phyloP scores from a whole-genome alignment of 1,284 basidiomycete genomes.

The Termitomyces sp. region DNA sequence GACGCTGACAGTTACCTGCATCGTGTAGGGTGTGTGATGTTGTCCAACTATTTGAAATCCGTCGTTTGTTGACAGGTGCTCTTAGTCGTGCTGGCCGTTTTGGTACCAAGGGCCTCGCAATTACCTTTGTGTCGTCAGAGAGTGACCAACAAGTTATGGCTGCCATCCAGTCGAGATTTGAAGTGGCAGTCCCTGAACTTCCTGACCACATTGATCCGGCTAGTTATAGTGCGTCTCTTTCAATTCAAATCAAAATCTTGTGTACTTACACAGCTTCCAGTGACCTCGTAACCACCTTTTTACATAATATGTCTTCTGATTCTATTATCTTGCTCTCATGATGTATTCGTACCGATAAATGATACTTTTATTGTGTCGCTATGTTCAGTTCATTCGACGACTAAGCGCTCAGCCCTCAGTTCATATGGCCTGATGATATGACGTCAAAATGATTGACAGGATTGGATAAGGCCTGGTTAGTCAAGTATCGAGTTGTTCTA shows the following conservation, averaged over 20 bases:
- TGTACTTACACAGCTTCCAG: slow-evolving; percentile 18
- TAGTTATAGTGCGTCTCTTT: slow-evolving; percentile 67
- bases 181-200: slow-evolving; percentile 88
- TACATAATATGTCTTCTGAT: slow-evolving; percentile 15
- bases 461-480: too few species aligned
- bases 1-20: slow-evolving; percentile 99
- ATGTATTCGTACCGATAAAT: slow-evolving; percentile 22
- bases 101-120: slow-evolving; percentile 99
- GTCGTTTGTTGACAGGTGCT: slow-evolving; percentile 2
- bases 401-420: too few species aligned
- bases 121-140: slow-evolving; percentile 93
- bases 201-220: slow-evolving; percentile 91
- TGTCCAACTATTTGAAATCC: not conserved
- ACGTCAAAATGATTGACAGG: not conserved
- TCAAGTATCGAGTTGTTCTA: not conserved
- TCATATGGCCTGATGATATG: not conserved
- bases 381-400: too few species aligned
- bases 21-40: slow-evolving; percentile 77
- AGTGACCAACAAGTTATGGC: slow-evolving; percentile 92
- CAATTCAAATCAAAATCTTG: not conserved
- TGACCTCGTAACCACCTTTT: slow-evolving; percentile 37
- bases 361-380: slow-evolving; percentile 11
- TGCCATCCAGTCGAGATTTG: slow-evolving; percentile 87
- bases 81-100: slow-evolving; percentile 93
- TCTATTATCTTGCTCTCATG: slow-evolving; percentile 5